Evolutionary conservation across 345 rosid genomes (phyloP), one percentile per base, ranked within the genome.

Genomic region (Cochlearia excelsa): DNA sequence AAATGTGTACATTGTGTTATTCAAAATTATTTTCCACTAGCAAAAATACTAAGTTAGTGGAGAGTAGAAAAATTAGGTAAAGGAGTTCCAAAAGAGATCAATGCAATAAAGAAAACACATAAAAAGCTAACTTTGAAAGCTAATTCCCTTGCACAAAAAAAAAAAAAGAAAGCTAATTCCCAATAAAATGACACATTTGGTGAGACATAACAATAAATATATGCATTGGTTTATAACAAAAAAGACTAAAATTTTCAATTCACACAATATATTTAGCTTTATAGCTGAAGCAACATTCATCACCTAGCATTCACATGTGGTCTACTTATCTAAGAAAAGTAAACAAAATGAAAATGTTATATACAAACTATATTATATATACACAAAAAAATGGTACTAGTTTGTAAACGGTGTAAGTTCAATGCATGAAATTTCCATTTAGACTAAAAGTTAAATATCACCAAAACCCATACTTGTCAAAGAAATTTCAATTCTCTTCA

Each of bases 31-130:
- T n/a, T n/a, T 49, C 67, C 67, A 62, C 63, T 54, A 49, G 52
- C 63, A 41, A 60, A n/a, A n/a, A n/a, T n/a, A 51, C 47, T 42
- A 48, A 55, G 44, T 27, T 61, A 69, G 52, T 62, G 67, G 62
- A 27, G 62, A 48, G 9, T 48, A 9, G 11, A 11, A 29, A 59
- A 55, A 46, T 77, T 80, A 78, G 80, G 78, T 74, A 68, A 80
- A 80, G 73, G 55, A 54, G 61, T 72, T 56, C 73, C 59, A 64
- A 46, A 68, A 71, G 30, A 65, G 70, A 56, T 49, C 57, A 49
- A 59, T 61, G 60, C 58, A 59, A 63, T 63, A 44, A 80, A 68
- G 30, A 57, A 57, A 51, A 69, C 54, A 59, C 42, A 59, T 37
- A 35, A 75, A 75, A 60, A 67, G 49, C 66, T 37, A 58, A 48